phyloP scores from a whole-genome alignment of 495 filamentous ascomycete species.

The Penicillium longicatenatum region DNA sequence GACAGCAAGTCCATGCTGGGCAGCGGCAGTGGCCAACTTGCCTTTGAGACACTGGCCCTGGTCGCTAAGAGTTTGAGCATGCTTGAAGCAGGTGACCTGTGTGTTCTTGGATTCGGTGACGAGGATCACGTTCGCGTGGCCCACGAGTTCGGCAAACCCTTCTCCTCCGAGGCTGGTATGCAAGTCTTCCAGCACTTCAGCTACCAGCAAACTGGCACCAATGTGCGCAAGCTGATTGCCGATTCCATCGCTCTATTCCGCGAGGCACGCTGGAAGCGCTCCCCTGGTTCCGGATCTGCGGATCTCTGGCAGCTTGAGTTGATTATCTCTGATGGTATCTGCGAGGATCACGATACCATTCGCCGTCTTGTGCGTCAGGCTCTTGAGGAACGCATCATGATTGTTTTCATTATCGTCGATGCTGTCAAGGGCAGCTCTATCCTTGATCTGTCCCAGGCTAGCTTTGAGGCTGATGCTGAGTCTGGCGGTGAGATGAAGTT shows the following conservation, averaged over 20 bases:
- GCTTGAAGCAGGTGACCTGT: conserved; percentile 90
- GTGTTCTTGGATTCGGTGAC: conserved; percentile 82
- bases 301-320: conserved; percentile 97
- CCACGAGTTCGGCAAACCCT: conserved; percentile 82
- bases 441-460: conserved; percentile 76
- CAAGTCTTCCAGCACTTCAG: conserved; percentile 81
- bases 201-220: conserved; percentile 81
- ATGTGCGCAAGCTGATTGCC: conserved; percentile 76
- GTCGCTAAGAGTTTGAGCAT: conserved; percentile 81
- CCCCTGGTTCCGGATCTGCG: conserved; percentile 54
- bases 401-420: conserved; percentile 96
- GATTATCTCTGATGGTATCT: conserved; percentile 91
- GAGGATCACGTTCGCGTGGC: conserved; percentile 77
- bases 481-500: conserved; percentile 63
- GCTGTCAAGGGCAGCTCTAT: conserved; percentile 69
- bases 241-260: conserved; percentile 80
- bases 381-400: conserved; percentile 92
- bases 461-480: conserved; percentile 64
- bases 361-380: conserved; percentile 80
- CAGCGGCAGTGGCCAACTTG: conserved; percentile 65
- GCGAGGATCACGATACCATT: conserved; percentile 84
- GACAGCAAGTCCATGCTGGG: conserved; percentile 93
- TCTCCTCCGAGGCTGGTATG: conserved; percentile 80
- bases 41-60: conserved; percentile 89
- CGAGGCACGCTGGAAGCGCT: conserved; percentile 63